Conservation (phyloP, 2,329 filamentous ascomycete genomes). For the Cordyceps militaris region DNA sequence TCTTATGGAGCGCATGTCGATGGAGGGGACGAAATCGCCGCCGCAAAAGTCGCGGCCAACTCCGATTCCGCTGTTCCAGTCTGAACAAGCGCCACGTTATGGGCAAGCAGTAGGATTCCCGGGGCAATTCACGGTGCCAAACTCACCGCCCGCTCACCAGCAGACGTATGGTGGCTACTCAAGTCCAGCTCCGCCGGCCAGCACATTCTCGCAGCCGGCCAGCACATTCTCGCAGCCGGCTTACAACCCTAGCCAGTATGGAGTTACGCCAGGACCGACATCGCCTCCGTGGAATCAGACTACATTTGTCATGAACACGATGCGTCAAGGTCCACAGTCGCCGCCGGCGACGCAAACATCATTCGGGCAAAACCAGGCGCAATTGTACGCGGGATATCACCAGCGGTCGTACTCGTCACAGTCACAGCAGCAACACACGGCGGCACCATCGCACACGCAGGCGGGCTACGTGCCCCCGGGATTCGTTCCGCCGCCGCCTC, state of each 20-base stretch:
- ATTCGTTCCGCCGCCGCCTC: constrained; percentile 57
- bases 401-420: constrained; percentile 27
- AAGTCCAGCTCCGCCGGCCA: constrained; percentile 33
- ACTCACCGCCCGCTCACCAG: constrained; percentile 45
- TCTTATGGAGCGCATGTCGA: constrained; percentile 92
- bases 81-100: constrained; percentile 41
- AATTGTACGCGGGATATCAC: constrained; percentile 28
- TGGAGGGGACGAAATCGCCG: constrained; percentile 54
- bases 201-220: constrained; percentile 41
- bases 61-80: constrained; percentile 44
- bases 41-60: constrained; percentile 23
- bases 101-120: constrained; percentile 43
- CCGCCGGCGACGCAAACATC: constrained; percentile 52
- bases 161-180: constrained; percentile 38
- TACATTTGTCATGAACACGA: constrained; percentile 35
- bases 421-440: constrained; percentile 34
- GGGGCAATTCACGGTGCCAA: constrained; percentile 54
- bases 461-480: constrained; percentile 44
- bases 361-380: constrained; percentile 29
- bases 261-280: constrained; percentile 49
- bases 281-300: constrained; percentile 59
- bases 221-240: constrained; percentile 48
- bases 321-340: constrained; percentile 37
- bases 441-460: constrained; percentile 30
- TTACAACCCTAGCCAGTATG: constrained; percentile 54